Base-by-base conservation (phyloP, 305 asterid species). In the Plantago rigida region DNA sequence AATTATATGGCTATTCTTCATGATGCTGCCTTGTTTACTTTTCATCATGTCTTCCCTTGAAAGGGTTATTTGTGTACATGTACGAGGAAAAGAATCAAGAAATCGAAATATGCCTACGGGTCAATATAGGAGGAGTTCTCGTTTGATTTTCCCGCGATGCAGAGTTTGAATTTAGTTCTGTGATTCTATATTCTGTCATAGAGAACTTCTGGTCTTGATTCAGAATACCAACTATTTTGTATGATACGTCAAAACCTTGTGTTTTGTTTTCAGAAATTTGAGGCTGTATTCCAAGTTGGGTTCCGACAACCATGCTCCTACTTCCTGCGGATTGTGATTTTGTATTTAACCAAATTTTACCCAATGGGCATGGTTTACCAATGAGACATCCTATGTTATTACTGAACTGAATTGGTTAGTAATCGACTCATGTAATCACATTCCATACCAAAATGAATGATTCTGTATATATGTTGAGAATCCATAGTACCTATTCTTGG, bases 41-140 rank as follows among this genome's bases (percentile, higher is more conserved):
- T 17, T 58, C 47, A 22, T 58, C 47, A 22, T 68, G 65, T 58
- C 54, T 67, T 62, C 74, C 79, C 77, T 28, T 44, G 36, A 13
- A 61, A 60, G 66, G 73, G 76, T 49, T 47, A 45, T 51, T 73
- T 51, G 53, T 79, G 81, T 80, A 75, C 74, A 77, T 80, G 73
- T 75, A 69, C 41, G 56, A 28, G 60, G 68, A 51, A 69, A 64
- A 15, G 39, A n/a, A 61, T 65, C 54, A 48, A 17, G 64, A 70
- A 69, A 49, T 50, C 60, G 55, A 71, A 59, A 34, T 56, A 61
- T 49, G 72, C 64, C 29, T 64, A 67, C 66, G 57, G 46, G 68
- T 63, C 51, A 63, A 51, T 53, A 57, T 67, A 71, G 74, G 49
- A 78, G 59, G 64, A 59, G 48, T 13, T 56, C 45, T 6, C 47